phyloP scores from a whole-genome alignment of 257 asterid species.

The Coffea canephora region DNA sequence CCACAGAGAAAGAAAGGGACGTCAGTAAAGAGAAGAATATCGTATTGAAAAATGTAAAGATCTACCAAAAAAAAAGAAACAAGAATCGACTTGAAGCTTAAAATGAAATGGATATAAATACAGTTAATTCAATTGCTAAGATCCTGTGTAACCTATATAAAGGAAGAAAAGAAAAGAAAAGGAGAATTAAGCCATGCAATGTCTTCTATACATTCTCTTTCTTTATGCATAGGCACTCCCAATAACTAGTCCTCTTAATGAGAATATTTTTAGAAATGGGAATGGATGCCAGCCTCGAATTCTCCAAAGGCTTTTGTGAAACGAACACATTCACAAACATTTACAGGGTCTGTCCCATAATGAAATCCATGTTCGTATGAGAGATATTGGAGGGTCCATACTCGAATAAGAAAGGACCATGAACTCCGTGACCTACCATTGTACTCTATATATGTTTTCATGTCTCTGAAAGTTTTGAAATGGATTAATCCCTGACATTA shows the following conservation, averaged over 20 bases:
- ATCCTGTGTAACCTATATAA: too few species aligned
- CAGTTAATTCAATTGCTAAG: too few species aligned
- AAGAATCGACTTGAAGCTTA: not conserved
- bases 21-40: not conserved
- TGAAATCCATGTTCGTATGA: not conserved
- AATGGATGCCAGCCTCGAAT: slow-evolving; percentile 7
- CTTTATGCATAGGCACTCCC: not conserved
- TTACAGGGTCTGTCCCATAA: not conserved
- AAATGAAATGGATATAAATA: not conserved
- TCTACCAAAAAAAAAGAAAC: not conserved
- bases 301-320: not conserved
- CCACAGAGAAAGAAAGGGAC: slow-evolving; percentile 1
- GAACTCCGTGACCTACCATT: not conserved
- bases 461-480: too few species aligned
- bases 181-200: too few species aligned
- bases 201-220: not conserved
- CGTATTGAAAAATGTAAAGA: too few species aligned
- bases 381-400: not conserved
- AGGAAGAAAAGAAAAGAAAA: too few species aligned
- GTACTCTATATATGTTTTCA: not conserved
- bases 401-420: not conserved
- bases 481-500: too few species aligned
- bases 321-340: not conserved
- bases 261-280: not conserved
- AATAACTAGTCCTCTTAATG: not conserved